Conservation (phyloP, 1,284 basidiomycete genomes). For the Cerioporus squamosus region DNA sequence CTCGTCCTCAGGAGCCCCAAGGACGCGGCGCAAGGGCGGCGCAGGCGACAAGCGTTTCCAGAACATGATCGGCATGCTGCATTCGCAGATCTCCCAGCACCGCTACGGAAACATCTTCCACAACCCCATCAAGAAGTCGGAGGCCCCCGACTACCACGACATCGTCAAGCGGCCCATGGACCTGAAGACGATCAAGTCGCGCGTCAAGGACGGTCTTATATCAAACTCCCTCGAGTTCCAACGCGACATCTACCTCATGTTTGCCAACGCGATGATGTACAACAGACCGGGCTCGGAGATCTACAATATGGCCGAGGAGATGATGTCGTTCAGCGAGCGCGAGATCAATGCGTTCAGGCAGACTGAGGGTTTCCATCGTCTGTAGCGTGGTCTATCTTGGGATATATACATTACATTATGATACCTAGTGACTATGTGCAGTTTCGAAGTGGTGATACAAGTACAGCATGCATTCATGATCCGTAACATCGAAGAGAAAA, state of each 20-base stretch:
- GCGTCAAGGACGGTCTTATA: conserved; percentile 83
- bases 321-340: conserved; percentile 84
- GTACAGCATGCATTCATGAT: not conserved
- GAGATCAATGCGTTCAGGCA: conserved; percentile 79
- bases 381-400: conserved; percentile 17
- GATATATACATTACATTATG: conserved; percentile 7
- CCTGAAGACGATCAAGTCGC: conserved; percentile 85
- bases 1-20: conserved; percentile 10
- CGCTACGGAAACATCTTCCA: conserved; percentile 90
- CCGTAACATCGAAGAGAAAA: not conserved
- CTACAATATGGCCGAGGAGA: conserved; percentile 90
- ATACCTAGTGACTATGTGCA: conserved; percentile 8
- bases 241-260: conserved; percentile 90
- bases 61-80: conserved; percentile 78
- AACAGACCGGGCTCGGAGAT: conserved; percentile 86
- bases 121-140: conserved; percentile 84
- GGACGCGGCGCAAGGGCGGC: conserved; percentile 25
- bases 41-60: conserved; percentile 71
- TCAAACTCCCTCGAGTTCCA: conserved; percentile 85
- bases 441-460: conserved; percentile 7
- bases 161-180: conserved; percentile 94
- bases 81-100: conserved; percentile 83
- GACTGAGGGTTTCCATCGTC: conserved; percentile 64
- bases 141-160: conserved; percentile 89
- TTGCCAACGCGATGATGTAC: conserved; percentile 96